Conservation (phyloP, 495 filamentous ascomycete species). For the Tirmania nivea region DNA sequence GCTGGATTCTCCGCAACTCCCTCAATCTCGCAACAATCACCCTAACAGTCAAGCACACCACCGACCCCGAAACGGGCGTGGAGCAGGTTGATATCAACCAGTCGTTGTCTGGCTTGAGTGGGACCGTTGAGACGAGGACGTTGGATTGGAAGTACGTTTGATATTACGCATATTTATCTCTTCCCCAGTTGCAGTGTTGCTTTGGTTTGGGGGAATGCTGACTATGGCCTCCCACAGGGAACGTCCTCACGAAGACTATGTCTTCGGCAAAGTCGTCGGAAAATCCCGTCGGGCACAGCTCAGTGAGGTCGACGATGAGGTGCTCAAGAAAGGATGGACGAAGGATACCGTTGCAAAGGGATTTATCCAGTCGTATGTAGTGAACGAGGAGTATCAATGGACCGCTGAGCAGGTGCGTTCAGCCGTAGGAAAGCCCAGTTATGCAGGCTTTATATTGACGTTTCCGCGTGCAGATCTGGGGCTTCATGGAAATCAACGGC, state of each 20-base stretch:
- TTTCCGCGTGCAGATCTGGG: constrained; percentile 30
- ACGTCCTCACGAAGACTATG: constrained; percentile 52
- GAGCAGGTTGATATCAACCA: constrained; percentile 69
- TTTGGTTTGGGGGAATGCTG: neutral
- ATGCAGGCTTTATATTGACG: neutral
- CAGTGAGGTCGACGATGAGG: constrained; percentile 23
- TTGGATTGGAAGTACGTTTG: constrained; percentile 37
- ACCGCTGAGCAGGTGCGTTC: constrained; percentile 27
- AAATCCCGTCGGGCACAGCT: constrained; percentile 31
- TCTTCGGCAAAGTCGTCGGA: constrained; percentile 56
- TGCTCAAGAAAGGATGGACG: constrained; percentile 29
- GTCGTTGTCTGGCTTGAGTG: constrained; percentile 47
- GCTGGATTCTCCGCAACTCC: constrained; percentile 62
- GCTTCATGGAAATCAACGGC: constrained; percentile 36
- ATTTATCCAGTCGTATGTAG: constrained; percentile 32
- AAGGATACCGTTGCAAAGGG: constrained; percentile 31
- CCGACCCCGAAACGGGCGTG: constrained; percentile 20
- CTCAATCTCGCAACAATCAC: constrained; percentile 52
- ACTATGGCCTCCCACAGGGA: constrained; percentile 3
- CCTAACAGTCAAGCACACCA: constrained; percentile 44
- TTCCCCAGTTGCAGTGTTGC: neutral
- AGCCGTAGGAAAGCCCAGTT: neutral
- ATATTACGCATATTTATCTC: neutral
- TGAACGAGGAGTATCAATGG: constrained; percentile 36
- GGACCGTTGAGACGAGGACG: constrained; percentile 46